These are phyloP conservation scores for Pseudodiploospora longispora DNA, from an alignment of 2,329 filamentous ascomycete genomes.

Conservation along the genomic window DNA sequence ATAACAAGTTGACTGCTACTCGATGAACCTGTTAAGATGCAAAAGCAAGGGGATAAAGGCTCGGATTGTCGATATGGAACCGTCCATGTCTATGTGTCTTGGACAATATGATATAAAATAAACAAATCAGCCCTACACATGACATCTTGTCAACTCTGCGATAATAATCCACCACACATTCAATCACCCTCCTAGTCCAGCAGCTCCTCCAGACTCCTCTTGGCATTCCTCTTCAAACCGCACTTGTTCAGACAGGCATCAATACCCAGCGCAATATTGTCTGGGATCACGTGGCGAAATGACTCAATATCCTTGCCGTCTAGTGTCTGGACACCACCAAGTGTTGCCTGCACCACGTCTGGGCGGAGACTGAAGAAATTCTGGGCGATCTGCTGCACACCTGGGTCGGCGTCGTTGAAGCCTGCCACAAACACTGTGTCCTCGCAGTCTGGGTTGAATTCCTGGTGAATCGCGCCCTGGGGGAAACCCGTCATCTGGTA, in stretches of 20 bases:
- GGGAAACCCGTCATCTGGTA: constrained; percentile 42
- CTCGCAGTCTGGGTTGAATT: constrained; percentile 44
- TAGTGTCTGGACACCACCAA: constrained; percentile 28
- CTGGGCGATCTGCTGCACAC: constrained; percentile 37
- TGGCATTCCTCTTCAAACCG: constrained; percentile 28
- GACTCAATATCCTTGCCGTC: constrained; percentile 31
- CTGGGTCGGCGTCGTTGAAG: constrained; percentile 38
- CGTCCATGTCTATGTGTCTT: too few species aligned
- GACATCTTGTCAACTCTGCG: too few species aligned
- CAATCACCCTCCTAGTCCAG: not conserved
- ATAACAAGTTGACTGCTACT: too few species aligned
- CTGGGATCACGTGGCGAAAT: constrained; percentile 34
- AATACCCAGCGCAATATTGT: constrained; percentile 42
- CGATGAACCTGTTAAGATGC: too few species aligned
- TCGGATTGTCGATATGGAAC: too few species aligned
- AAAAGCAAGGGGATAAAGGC: too few species aligned
- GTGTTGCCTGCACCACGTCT: constrained; percentile 29
- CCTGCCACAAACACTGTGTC: constrained; percentile 40
- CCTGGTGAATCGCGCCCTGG: constrained; percentile 40
- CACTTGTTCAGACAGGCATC: constrained; percentile 43
- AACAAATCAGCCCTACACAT: too few species aligned
- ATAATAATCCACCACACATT: not conserved
- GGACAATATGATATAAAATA: too few species aligned
- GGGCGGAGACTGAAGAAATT: constrained; percentile 35
- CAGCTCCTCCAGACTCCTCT: constrained; percentile 20